Percentiles rank a stretch among this genome's conserved stretches.
These are phyloP conservation scores for Boletus speciosus DNA, from an alignment of 768 basidiomycete genomes.

Conservation along the genomic window DNA sequence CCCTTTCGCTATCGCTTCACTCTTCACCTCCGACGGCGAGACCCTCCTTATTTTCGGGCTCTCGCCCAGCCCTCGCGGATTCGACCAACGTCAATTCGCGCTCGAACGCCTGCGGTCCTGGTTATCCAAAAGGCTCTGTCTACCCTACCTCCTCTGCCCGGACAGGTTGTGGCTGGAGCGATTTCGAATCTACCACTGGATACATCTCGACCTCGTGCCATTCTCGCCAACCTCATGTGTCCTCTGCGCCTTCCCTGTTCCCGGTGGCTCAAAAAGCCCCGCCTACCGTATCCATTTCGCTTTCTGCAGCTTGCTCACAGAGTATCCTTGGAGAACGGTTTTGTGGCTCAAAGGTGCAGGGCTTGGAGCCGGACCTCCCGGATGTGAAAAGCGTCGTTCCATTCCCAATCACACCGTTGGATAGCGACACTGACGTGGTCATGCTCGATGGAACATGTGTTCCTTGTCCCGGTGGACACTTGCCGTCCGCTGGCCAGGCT, in stretches of 20 bases:
- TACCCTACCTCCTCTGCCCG: slow-evolving; percentile 21
- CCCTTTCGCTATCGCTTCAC: slow-evolving; percentile 3
- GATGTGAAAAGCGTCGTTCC: slow-evolving; percentile 34
- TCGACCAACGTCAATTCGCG: slow-evolving; percentile 24
- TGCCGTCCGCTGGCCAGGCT: neutral
- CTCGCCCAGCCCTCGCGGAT: slow-evolving; percentile 23
- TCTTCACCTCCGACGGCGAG: neutral
- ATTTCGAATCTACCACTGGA: neutral
- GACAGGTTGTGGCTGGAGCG: slow-evolving; percentile 10
- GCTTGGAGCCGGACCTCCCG: slow-evolving; percentile 22
- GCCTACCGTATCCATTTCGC: slow-evolving; percentile 38
- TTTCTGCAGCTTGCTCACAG: slow-evolving; percentile 34
- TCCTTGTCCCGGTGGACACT: neutral
- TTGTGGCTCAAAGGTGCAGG: slow-evolving; percentile 3
- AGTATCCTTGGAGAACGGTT: neutral
- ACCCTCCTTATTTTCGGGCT: neutral
- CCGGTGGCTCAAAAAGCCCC: slow-evolving; percentile 31
- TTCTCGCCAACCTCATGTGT: slow-evolving; percentile 7
- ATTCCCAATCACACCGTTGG: slow-evolving; percentile 33
- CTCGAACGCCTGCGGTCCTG: slow-evolving; percentile 1
- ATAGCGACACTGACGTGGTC: slow-evolving; percentile 21
- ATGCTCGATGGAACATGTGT: slow-evolving; percentile 28
- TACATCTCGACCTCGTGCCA: neutral
- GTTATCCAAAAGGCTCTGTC: slow-evolving; percentile 6
- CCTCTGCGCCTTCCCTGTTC: slow-evolving; percentile 17